Conservation (phyloP, 179 eudicot genomes). For the Silene vulgaris region DNA sequence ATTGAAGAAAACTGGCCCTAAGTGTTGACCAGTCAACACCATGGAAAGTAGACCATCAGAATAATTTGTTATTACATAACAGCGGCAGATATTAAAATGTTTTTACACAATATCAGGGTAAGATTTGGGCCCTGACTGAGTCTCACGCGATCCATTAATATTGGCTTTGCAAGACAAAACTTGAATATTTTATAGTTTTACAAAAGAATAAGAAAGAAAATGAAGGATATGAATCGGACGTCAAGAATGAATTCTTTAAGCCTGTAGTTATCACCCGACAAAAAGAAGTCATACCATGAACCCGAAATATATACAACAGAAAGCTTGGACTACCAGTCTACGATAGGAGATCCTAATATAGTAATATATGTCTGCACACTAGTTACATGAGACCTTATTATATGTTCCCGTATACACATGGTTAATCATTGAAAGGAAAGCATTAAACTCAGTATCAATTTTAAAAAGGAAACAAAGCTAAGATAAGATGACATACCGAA, state of each 20-base stretch:
- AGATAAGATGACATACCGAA: slow-evolving; percentile 45
- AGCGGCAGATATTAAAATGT: too few species aligned
- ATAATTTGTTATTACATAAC: not conserved
- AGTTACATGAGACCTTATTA: not conserved
- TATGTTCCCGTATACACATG: not conserved
- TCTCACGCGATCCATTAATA: too few species aligned
- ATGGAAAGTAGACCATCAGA: not conserved
- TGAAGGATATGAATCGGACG: not conserved
- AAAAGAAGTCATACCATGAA: too few species aligned
- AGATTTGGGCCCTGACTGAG: too few species aligned
- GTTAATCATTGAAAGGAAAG: not conserved
- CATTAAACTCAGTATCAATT: not conserved
- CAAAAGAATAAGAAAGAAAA: too few species aligned
- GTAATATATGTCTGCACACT: not conserved
- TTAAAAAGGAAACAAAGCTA: not conserved
- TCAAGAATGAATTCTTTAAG: too few species aligned
- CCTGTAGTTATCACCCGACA: too few species aligned
- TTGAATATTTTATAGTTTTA: too few species aligned
- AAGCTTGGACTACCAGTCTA: too few species aligned
- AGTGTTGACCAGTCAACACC: not conserved
- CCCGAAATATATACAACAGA: too few species aligned
- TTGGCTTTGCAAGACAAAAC: too few species aligned
- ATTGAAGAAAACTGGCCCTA: not conserved
- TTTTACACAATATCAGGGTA: too few species aligned
- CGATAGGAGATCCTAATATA: not conserved